Evolutionary conservation across 164 flowering plant genomes (phyloP), one percentile per base, ranked within the genome.

Genomic region (Echeveria elegans): DNA sequence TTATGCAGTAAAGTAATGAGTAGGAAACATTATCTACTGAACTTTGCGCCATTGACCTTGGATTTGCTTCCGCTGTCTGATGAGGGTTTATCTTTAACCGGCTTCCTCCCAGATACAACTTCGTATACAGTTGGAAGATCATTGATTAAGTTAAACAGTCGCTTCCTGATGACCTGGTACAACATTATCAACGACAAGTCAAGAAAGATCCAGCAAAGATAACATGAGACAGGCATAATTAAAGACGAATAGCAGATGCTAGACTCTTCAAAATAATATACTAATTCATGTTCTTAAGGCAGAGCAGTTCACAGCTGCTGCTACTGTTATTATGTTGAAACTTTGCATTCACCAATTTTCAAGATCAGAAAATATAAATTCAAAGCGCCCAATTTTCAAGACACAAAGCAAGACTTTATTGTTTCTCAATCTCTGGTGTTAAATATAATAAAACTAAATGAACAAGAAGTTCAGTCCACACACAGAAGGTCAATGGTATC

Each of bases 41-140:
- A 97, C 90, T 92, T 92, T 69, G 86, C 73, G 78, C 84, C 71
- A 48, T 19, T 48, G 58, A 77, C 80, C 59, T 80, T 72, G 63
- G 90, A 78, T 80, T 87, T 92, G 80, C 85, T 87, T 73, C 93
- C 92, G 71, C 85, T 80, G 66, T 90, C 95, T 24, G 75, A 73
- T 70, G 77, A 76, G n/a, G 89, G 88, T 73, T 87, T 90, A 59
- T 88, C 96, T 77, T 86, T 88, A 29, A 72, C 70, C 15, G 85
- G 78, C 76, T 86, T 88, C 78, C 85, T 84, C 65, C 85, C 93
- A 5, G 88, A 76, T 8, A 88, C 90, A 43, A 90, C 92, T 82
- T 92, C 98, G 74, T 82, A 90, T 68, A 88, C 83, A n/a, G 98
- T 88, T 8, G 96, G 93, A 69, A 85, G 82, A 69, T 90, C 98